Conservation (phyloP, 2,329 filamentous ascomycete genomes). For the Colletotrichum sp. region DNA sequence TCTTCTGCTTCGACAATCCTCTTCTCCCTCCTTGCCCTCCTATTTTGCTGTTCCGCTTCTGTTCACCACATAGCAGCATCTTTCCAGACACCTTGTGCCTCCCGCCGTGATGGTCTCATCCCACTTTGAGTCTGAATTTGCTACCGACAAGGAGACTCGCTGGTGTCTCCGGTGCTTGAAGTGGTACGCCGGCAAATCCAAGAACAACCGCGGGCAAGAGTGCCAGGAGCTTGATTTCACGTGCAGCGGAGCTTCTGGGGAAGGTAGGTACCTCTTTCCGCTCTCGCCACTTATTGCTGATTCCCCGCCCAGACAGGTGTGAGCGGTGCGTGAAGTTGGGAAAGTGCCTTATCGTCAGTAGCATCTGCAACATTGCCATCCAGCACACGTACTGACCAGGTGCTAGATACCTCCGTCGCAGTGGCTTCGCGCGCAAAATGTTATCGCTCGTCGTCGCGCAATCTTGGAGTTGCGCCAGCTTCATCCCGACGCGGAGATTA, state of each 20-base stretch:
- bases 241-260: background rate
- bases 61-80: background rate
- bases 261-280: background rate
- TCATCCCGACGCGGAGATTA: background rate
- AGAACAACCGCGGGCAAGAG: background rate
- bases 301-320: background rate
- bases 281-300: no score
- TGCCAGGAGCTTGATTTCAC: background rate
- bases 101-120: background rate
- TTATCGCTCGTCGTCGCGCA: background rate
- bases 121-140: background rate
- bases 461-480: background rate
- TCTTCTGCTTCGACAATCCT: background rate
- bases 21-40: background rate
- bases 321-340: background rate
- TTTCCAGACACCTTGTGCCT: background rate
- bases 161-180: background rate
- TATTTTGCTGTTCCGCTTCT: background rate
- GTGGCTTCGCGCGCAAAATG: background rate
- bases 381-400: background rate
- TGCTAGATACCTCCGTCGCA: background rate
- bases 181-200: background rate
- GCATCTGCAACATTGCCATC: background rate
- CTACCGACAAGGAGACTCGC: background rate
- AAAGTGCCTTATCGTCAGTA: background rate